Evolutionary conservation across 1,284 basidiomycete genomes (phyloP).

Genomic region (Pascua guehoae): DNA sequence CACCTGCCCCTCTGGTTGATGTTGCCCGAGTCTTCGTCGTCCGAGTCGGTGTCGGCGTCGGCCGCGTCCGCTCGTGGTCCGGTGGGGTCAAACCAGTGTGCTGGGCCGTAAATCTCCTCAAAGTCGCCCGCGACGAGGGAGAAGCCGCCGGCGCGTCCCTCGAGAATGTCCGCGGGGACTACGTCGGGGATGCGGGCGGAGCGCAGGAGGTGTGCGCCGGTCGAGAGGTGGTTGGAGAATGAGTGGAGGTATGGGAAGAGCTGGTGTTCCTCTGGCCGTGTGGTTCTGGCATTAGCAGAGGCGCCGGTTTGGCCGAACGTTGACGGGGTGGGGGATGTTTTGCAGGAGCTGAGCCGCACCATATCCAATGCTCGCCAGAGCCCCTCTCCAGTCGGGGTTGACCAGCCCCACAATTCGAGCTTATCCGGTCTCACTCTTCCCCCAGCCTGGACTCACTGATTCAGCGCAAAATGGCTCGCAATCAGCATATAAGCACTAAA

Average conservation of each 20-base stretch:
- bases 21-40: slow-evolving; percentile 47
- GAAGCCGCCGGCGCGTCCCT: slow-evolving; percentile 55
- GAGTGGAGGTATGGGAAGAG: slow-evolving; percentile 87
- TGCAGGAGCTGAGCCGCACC: too few relatives aligned
- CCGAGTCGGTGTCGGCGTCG: slow-evolving; percentile 7
- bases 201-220: slow-evolving; percentile 61
- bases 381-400: too few relatives aligned
- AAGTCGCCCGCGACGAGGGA: slow-evolving; percentile 90
- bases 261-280: slow-evolving; percentile 62
- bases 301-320: too few relatives aligned
- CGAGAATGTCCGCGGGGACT: slow-evolving; percentile 66
- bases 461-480: slow-evolving; percentile 74
- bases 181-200: slow-evolving; percentile 76
- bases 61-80: slow-evolving; percentile 26
- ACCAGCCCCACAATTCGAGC: too few relatives aligned
- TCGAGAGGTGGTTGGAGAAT: slow-evolving; percentile 70
- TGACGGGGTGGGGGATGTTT: too few relatives aligned
- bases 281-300: slow-evolving; percentile 56
- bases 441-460: slow-evolving; percentile 55
- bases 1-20: slow-evolving; percentile 65
- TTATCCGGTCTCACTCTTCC: not conserved
- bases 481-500: slow-evolving; percentile 92
- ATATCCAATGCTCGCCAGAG: too few relatives aligned
- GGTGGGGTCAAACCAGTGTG: slow-evolving; percentile 38
- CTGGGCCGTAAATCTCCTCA: slow-evolving; percentile 76